These are phyloP conservation scores for Scytalidium lignicola DNA, from an alignment of 2,329 filamentous ascomycete genomes.

Conservation along the genomic window DNA sequence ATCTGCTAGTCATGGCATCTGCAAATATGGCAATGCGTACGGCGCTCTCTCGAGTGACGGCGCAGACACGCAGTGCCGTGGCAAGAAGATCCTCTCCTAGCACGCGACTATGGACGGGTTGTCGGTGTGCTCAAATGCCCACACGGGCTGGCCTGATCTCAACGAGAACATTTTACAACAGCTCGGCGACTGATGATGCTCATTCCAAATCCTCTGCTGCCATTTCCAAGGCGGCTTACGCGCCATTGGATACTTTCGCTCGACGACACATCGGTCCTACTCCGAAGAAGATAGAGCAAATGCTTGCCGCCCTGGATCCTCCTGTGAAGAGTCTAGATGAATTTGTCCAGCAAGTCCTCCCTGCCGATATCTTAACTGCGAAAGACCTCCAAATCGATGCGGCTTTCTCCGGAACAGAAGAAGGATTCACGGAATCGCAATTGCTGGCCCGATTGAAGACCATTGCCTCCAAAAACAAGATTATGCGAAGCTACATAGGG, in stretches of 20 bases:
- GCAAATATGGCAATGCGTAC: conserved; percentile 18
- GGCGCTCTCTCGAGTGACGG: conserved; percentile 16
- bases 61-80: conserved; percentile 11
- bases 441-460: conserved; percentile 47
- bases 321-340: conserved; percentile 70
- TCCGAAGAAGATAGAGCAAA: conserved; percentile 61
- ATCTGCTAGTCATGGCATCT: conserved; percentile 16
- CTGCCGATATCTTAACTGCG: conserved; percentile 68
- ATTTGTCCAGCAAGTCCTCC: conserved; percentile 81
- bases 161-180: conserved; percentile 26
- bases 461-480: conserved; percentile 55
- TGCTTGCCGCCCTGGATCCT: conserved; percentile 76
- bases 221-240: conserved; percentile 31
- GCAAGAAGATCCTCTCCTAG: conserved; percentile 8
- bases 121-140: conserved; percentile 12
- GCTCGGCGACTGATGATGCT: conserved; percentile 23
- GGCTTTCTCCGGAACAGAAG: conserved; percentile 28
- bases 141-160: conserved; percentile 9
- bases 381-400: conserved; percentile 53
- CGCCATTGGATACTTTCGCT: conserved; percentile 56
- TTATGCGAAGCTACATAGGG: conserved; percentile 69
- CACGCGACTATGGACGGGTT: conserved; percentile 19
- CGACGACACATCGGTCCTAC: conserved; percentile 85
- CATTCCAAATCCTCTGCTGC: conserved; percentile 14
- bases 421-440: conserved; percentile 49